A percentile compares a stretch with the other conserved stretches of the same genome.
phyloP scores from a whole-genome alignment of 805 yeast genomes.

The Lipomyces sp. region DNA sequence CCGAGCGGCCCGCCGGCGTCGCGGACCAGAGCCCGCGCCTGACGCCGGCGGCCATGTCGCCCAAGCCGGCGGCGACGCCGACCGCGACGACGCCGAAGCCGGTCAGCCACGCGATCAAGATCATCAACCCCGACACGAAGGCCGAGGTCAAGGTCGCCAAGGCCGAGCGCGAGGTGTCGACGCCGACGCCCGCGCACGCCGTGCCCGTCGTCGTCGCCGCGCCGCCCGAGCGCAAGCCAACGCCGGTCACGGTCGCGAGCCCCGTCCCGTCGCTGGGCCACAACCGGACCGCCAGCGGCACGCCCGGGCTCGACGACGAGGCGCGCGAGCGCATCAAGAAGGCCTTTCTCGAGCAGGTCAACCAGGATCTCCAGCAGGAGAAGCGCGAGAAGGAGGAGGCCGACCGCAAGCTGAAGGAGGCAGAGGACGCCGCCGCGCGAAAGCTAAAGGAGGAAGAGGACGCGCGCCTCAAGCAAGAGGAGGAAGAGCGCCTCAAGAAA shows the following conservation, averaged over 20 bases:
- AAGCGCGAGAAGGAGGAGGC: conserved; percentile 16
- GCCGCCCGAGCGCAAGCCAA: conserved; percentile 9
- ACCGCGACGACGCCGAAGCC: conserved; percentile 8
- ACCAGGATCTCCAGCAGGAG: conserved; percentile 6
- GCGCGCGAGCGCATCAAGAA: conserved; percentile 24
- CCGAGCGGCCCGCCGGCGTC: conserved; percentile 4
- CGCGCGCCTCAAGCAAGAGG: conserved; percentile 18
- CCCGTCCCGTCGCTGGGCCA: conserved; percentile 15
- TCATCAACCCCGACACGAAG: conserved; percentile 28
- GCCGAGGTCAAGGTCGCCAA: conserved; percentile 24
- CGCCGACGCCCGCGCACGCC: conserved; percentile 8
- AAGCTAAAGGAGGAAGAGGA: conserved; percentile 13
- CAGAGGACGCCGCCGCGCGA: conserved; percentile 8
- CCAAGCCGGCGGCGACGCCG: conserved; percentile 7
- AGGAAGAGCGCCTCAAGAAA: conserved; percentile 27
- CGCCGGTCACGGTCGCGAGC: conserved; percentile 10
- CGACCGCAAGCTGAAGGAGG: conserved; percentile 13
- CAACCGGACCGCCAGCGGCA: conserved; percentile 14
- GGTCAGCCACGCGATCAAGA: conserved; percentile 28
- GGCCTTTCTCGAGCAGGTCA: conserved; percentile 19
- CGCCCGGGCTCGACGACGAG: conserved; percentile 29
- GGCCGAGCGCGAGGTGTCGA: neutral
- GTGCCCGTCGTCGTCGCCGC: conserved; percentile 2
- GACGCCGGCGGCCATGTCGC: conserved; percentile 7
- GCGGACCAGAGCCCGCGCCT: conserved; percentile 21